Evolutionary conservation across 208 protist species (phyloP).

Genomic region (Naegleria fowleri): DNA sequence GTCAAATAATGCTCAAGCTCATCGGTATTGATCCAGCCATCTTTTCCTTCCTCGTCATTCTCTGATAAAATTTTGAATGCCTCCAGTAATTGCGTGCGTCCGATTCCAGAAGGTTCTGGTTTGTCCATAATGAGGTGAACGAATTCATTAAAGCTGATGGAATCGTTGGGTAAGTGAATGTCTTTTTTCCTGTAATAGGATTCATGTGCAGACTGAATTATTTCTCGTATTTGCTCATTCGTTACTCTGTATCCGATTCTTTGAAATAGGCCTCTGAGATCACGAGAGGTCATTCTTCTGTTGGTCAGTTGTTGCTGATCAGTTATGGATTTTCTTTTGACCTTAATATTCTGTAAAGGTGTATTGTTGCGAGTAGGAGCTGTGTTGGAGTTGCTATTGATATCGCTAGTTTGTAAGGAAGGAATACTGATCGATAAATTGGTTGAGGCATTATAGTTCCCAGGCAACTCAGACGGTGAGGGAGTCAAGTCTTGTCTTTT

Average conservation of each 20-base stretch:
- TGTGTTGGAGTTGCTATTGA: background rate
- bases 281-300: background rate
- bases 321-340: background rate
- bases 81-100: background rate
- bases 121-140: background rate
- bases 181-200: background rate
- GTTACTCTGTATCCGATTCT: background rate
- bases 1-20: background rate
- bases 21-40: background rate
- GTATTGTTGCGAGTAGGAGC: too few relatives aligned
- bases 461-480: too few relatives aligned
- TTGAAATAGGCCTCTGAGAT: background rate
- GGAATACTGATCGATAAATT: too few relatives aligned
- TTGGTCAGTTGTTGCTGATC: background rate
- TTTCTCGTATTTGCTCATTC: background rate
- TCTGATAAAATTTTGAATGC: background rate
- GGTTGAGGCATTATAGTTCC: too few relatives aligned
- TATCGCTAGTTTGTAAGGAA: background rate
- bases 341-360: too few relatives aligned
- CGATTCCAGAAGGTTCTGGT: background rate
- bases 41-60: background rate
- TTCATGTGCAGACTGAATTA: background rate
- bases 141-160: background rate
- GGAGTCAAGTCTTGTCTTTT: too few relatives aligned
- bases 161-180: background rate